Percentiles rank a stretch among this genome's conserved stretches.
Conservation (phyloP, 371 early-diverging fungal species). For the Mucor circinelloides region DNA sequence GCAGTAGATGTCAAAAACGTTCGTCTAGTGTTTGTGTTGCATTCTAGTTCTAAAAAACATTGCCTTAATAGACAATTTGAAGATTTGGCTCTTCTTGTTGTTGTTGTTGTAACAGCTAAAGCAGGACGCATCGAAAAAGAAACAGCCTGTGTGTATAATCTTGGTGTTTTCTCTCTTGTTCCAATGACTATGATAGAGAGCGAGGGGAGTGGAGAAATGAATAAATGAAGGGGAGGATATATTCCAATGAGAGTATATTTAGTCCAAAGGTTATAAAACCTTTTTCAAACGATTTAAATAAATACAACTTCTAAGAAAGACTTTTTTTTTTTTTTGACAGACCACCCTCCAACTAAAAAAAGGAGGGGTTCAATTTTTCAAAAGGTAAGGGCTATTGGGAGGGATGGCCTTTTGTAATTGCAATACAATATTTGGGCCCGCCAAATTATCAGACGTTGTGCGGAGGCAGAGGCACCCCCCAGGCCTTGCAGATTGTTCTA, state of each 20-base stretch:
- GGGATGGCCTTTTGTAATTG: not conserved
- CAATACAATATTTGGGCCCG: not conserved
- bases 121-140: slow-evolving; percentile 29
- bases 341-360: slow-evolving; percentile 1
- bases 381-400: slow-evolving; percentile 3
- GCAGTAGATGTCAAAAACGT: slow-evolving; percentile 1
- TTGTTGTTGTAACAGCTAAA: slow-evolving; percentile 26
- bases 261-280: slow-evolving; percentile 1
- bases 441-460: not conserved
- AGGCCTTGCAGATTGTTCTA: slow-evolving; percentile 1
- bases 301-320: not conserved
- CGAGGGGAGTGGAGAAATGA: not conserved
- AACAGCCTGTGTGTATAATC: not conserved
- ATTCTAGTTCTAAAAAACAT: slow-evolving; percentile 6
- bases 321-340: slow-evolving; percentile 5
- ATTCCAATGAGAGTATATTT: slow-evolving; percentile 1
- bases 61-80: slow-evolving; percentile 22
- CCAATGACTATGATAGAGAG: not conserved
- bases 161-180: not conserved
- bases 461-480: not conserved
- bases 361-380: slow-evolving; percentile 3
- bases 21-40: slow-evolving; percentile 3
- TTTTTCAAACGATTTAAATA: slow-evolving; percentile 4
- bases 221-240: not conserved
- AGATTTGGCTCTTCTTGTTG: slow-evolving; percentile 26